Conservation (phyloP, 2,329 filamentous ascomycete genomes). For the Fusarium phyllophilum region DNA sequence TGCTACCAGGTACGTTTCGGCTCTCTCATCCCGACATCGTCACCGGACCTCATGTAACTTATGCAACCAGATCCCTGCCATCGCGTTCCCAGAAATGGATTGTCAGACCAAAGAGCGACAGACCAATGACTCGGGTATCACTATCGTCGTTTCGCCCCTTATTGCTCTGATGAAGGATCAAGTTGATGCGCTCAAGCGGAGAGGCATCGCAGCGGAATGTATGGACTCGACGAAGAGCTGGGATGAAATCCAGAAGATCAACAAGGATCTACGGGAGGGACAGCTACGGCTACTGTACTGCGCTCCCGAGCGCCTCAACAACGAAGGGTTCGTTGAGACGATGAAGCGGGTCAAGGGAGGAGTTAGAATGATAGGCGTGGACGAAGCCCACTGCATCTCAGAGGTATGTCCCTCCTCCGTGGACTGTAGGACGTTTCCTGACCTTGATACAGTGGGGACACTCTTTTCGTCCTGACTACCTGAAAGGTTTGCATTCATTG, state of each 20-base stretch:
- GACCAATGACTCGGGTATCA: constrained; percentile 57
- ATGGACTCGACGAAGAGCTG: constrained; percentile 66
- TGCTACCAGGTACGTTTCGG: constrained; percentile 55
- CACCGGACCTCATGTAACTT: background rate
- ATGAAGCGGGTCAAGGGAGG: constrained; percentile 66
- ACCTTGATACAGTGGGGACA: constrained; percentile 55
- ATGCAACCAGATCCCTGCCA: constrained; percentile 54
- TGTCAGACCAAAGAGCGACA: constrained; percentile 39
- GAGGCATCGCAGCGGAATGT: constrained; percentile 62
- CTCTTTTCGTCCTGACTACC: constrained; percentile 61
- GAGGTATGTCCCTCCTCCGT: constrained; percentile 17
- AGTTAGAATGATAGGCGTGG: constrained; percentile 65
- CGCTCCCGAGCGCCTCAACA: constrained; percentile 69
- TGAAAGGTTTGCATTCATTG: constrained; percentile 53
- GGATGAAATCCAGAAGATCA: constrained; percentile 55
- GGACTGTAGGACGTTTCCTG: background rate
- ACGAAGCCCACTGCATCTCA: constrained; percentile 69
- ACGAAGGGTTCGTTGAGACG: constrained; percentile 66
- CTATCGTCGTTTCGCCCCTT: constrained; percentile 65
- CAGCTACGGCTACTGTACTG: constrained; percentile 66
- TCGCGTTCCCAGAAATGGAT: constrained; percentile 59
- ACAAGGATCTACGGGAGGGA: constrained; percentile 54
- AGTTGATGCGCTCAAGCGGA: constrained; percentile 62
- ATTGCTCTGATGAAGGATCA: constrained; percentile 71
- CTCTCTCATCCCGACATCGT: background rate